phyloP scores from a whole-genome alignment of 1,139 yeast genomes.

The Hemisphaericaspora subhashii region DNA sequence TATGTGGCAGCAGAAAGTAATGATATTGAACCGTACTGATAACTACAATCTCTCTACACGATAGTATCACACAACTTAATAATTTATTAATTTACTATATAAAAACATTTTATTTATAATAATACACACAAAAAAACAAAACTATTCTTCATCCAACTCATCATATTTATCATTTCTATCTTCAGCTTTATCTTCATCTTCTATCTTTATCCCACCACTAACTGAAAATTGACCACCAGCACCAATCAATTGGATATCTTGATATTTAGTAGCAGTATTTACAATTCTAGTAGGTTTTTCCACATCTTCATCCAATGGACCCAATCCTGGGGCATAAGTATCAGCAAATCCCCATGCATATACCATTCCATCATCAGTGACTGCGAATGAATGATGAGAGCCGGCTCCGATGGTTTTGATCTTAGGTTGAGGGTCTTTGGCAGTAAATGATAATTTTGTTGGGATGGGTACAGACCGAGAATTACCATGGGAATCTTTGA shows the following conservation, averaged over 20 bases:
- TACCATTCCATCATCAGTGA: slow-evolving; percentile 78
- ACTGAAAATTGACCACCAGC: slow-evolving; percentile 97
- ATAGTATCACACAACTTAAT: no score
- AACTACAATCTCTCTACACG: no score
- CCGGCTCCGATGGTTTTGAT: slow-evolving; percentile 76
- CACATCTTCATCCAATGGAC: slow-evolving; percentile 87
- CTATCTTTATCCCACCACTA: slow-evolving; percentile 72
- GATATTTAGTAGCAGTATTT: slow-evolving; percentile 87
- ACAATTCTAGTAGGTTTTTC: slow-evolving; percentile 82
- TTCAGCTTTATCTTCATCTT: slow-evolving; percentile 60
- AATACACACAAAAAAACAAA: background rate
- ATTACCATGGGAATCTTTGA: slow-evolving; percentile 74
- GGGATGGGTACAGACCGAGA: slow-evolving; percentile 89
- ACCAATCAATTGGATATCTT: slow-evolving; percentile 67
- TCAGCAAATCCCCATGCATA: slow-evolving; percentile 99
- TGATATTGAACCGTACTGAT: no score
- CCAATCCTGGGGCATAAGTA: slow-evolving; percentile 93
- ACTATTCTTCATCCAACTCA: slow-evolving; percentile 30
- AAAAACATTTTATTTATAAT: background rate
- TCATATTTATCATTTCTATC: slow-evolving; percentile 56
- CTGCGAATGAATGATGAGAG: slow-evolving; percentile 88
- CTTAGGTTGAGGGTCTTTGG: slow-evolving; percentile 24
- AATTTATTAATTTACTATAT: no score
- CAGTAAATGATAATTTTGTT: slow-evolving; percentile 50
- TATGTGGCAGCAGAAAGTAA: no score